Evolutionary conservation across 345 rosid species (phyloP), one percentile per base, ranked within the genome.

Genomic region (Boechera divaricarpa): DNA sequence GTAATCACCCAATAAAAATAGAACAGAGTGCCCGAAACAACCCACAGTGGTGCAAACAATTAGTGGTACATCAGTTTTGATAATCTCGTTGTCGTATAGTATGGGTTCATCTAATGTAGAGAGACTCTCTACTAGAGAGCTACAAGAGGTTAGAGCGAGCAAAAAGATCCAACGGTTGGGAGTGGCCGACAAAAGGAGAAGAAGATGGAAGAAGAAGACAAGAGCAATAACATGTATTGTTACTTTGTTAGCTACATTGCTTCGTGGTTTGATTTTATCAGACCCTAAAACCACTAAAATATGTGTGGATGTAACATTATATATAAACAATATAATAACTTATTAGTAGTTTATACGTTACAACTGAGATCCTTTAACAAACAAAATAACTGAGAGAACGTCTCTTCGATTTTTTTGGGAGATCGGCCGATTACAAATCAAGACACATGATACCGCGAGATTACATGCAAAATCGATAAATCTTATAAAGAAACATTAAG

Each of bases 151-250:
- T 21, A 21, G 36, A 48, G 47, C 26, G 5, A 15, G 15, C 33
- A 41, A 35, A 47, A 51, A 69, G 42, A 69, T 63, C 61, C 55
- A 74, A 69, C 42, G 57, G 76, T 41, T 63, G 38, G 65, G 61
- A 73, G 47, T 5, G 42, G 63, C 67, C 72, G 69, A 77, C 76
- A 73, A 65, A 69, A 31, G 51, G 60, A 72, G 74, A 59, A 75
- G 63, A 67, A 47, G 7, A 61, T 36, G 39, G 73, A 26, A 69
- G 67, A 72, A 72, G 82, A 63, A 79, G 70, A 70, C 73, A 73
- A 72, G 67, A 32, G 56, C 81, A 80, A 58, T 73, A 47, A 61
- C 76, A 70, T 56, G 64, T 26, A 16, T 62, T 70, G 78, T 60
- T 49, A 71, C 63, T 57, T 66, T 24, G 63, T 24, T 39, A 69